These are phyloP conservation scores for Croton setiger DNA, from an alignment of 441 rosid genomes.

Conservation along the genomic window DNA sequence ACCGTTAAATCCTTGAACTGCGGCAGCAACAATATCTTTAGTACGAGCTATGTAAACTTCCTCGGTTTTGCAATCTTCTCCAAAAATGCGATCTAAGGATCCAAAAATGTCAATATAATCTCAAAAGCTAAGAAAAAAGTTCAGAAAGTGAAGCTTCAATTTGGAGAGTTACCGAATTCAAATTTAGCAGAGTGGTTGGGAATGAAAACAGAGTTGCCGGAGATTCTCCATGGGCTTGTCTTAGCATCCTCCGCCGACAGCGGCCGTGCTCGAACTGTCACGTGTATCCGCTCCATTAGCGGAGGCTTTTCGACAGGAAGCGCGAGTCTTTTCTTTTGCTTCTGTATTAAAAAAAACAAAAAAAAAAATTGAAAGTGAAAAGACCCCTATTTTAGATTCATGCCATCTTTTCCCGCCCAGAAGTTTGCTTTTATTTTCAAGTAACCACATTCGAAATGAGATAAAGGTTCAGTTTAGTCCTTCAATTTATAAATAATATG, in stretches of 20 bases:
- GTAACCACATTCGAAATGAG: too few species aligned
- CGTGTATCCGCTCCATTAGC: conserved; percentile 83
- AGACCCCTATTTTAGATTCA: not conserved
- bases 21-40: conserved; percentile 68
- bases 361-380: too few species aligned
- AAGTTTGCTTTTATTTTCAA: not conserved
- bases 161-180: conserved; percentile 55
- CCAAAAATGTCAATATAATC: not conserved
- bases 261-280: conserved; percentile 79
- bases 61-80: conserved; percentile 58
- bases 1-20: conserved; percentile 93
- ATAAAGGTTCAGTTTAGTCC: too few species aligned
- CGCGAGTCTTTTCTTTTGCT: not conserved
- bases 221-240: conserved; percentile 78
- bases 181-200: conserved; percentile 53
- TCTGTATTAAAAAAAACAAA: not conserved
- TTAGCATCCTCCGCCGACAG: conserved; percentile 74
- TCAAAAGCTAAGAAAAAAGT: not conserved
- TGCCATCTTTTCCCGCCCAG: not conserved
- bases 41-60: conserved; percentile 80
- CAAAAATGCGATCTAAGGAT: conserved; percentile 56
- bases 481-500: too few species aligned
- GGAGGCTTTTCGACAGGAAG: not conserved
- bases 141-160: not conserved
- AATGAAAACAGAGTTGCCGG: conserved; percentile 59